Evolutionary conservation across 768 basidiomycete species (phyloP), one percentile per base, ranked within the genome.

Genomic region (Hygrocybe punicea): DNA sequence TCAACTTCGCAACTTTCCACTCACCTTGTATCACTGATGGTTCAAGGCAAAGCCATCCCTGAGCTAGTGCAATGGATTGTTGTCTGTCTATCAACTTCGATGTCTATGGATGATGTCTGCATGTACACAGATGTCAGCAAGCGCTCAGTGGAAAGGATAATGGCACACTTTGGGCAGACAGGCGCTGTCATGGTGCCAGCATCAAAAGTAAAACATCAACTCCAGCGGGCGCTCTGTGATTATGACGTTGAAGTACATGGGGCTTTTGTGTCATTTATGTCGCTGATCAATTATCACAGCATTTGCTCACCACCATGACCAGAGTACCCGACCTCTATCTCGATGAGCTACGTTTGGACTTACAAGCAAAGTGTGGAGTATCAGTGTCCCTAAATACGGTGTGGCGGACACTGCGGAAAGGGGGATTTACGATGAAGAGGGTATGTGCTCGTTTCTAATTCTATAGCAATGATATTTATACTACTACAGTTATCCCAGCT

Each of bases 351-450:
- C 50, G 34, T 11, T 21, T 42, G 40, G 50, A 51, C 14, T 16
- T 51, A 29, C 25, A 17, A 17, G 50, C 25, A 13, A 29, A 16
- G 21, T 51, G 49, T 39, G 63, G 58, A 17, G 48, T 40, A 6
- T 10, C 39, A 23, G 63, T 56, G 6, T 51, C 49, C 19, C 16
- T n/a, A 48, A 35, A 53, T 7, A 63, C 60, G 4, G 56, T 66
- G 6, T 64, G 59, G 61, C 56, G 53, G 37, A 42, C 61, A 25
- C 53, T 66, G 33, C 23, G 44, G 21, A 51, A 51, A 33, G 53
- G 49, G 33, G 65, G 65, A 11, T 66, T 51, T 24, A 49, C 61
- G 14, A 60, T 64, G 57, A 66, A 66, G 55, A 64, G 63, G 46
- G 63, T 60, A 37, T 23, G 44, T 54, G n/a, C 35, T n/a, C 19